phyloP scores from a whole-genome alignment of 2,329 filamentous ascomycete species.

The Xylaria sp. region DNA sequence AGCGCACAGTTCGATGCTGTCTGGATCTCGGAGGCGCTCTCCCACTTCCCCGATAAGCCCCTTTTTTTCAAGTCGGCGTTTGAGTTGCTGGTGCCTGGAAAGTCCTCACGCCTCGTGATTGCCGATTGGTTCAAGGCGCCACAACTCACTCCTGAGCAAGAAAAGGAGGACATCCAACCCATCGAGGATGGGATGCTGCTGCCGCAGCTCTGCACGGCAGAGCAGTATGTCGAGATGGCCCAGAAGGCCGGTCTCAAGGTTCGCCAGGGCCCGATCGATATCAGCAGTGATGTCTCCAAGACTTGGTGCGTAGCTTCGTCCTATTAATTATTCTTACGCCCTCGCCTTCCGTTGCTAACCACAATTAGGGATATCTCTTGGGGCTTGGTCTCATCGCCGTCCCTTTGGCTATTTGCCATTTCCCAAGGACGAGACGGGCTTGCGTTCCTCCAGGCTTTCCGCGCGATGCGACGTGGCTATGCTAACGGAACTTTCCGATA shows the following conservation, averaged over 20 bases:
- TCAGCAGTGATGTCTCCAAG: constrained; percentile 66
- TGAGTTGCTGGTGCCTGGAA: constrained; percentile 58
- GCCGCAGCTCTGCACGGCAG: constrained; percentile 63
- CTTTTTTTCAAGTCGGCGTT: constrained; percentile 66
- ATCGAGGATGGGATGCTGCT: constrained; percentile 72
- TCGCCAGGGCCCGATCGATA: constrained; percentile 61
- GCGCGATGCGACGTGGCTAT: constrained; percentile 69
- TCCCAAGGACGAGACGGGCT: constrained; percentile 69
- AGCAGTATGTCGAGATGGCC: constrained; percentile 63
- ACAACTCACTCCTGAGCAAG: constrained; percentile 52
- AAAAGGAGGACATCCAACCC: constrained; percentile 63
- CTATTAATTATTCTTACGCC: background rate
- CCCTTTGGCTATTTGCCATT: constrained; percentile 69
- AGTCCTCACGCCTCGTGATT: constrained; percentile 62
- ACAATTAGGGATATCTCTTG: constrained; percentile 68
- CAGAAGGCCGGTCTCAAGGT: constrained; percentile 58
- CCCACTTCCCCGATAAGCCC: constrained; percentile 67
- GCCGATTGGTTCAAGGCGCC: constrained; percentile 71
- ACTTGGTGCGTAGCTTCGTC: constrained; percentile 60
- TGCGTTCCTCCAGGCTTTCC: constrained; percentile 69
- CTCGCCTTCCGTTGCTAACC: constrained; percentile 8
- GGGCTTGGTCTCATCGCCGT: constrained; percentile 67
- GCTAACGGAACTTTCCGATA: constrained; percentile 68
- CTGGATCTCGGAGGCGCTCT: constrained; percentile 71
- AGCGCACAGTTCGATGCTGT: constrained; percentile 60